A percentile compares a stretch with the other conserved stretches of the same genome.
Evolutionary conservation across 768 basidiomycete genomes (phyloP).

Genomic region (Tylopilus felleus): DNA sequence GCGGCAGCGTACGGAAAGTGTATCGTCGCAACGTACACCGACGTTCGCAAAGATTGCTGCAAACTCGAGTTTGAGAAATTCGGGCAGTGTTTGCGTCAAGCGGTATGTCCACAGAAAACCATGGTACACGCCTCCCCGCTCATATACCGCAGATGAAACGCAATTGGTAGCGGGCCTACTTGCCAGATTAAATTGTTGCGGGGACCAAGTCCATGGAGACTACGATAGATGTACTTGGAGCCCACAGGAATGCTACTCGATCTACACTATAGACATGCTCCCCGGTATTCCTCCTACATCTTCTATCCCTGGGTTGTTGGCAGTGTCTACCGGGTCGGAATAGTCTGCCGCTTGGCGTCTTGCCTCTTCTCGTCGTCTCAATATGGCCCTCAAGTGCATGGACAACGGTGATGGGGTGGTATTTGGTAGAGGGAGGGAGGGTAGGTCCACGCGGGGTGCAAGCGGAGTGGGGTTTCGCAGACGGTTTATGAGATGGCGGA

Average conservation of each 20-base stretch:
- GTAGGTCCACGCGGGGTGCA: conserved; percentile 24
- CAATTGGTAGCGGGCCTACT: conserved; percentile 41
- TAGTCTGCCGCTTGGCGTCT: conserved; percentile 33
- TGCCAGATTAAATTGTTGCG: conserved; percentile 4
- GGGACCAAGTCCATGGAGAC: conserved; percentile 10
- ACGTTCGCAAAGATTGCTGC: conserved; percentile 82
- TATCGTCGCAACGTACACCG: conserved; percentile 76
- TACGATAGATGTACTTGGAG: conserved; percentile 17
- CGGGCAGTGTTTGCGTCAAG: conserved; percentile 72
- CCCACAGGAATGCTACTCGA: conserved; percentile 17
- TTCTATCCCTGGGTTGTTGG: conserved; percentile 36
- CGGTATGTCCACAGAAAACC: conserved; percentile 49
- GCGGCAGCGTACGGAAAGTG: conserved; percentile 87
- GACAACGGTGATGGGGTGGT: conserved; percentile 55
- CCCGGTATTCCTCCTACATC: conserved; percentile 35
- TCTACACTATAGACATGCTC: conserved; percentile 25
- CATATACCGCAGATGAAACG: conserved; percentile 46
- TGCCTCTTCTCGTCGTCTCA: conserved; percentile 46
- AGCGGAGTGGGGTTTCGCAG: conserved; percentile 53
- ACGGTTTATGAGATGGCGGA: conserved; percentile 51
- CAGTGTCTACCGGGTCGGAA: conserved; percentile 18
- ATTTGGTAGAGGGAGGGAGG: conserved; percentile 55
- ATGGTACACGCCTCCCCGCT: not conserved
- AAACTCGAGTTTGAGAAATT: conserved; percentile 82
- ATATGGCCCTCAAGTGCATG: conserved; percentile 45